A percentile compares a stretch with the other conserved stretches of the same genome.
phyloP scores from a whole-genome alignment of 116 monocot genomes.

The Posidonia oceanica region DNA sequence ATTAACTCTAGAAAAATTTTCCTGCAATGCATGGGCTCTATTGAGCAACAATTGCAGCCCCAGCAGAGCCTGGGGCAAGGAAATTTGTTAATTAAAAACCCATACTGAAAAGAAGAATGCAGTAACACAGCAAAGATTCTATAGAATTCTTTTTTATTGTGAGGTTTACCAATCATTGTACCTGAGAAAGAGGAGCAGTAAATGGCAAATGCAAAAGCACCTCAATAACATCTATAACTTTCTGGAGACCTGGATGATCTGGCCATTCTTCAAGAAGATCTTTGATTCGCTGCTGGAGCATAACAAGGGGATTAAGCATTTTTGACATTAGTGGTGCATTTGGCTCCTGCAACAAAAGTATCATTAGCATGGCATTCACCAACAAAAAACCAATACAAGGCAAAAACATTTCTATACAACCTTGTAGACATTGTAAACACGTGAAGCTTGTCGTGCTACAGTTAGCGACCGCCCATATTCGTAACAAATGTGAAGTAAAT shows the following conservation, averaged over 20 bases:
- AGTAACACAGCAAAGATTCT: slow-evolving; percentile 5
- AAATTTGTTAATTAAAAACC: background rate
- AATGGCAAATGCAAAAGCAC: slow-evolving; percentile 44
- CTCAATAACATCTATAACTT: slow-evolving; percentile 38
- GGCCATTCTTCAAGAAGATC: slow-evolving; percentile 56
- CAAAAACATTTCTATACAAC: slow-evolving; percentile 13
- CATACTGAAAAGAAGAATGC: background rate
- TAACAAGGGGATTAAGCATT: slow-evolving; percentile 59
- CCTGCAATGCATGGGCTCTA: slow-evolving; percentile 44
- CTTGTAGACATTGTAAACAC: slow-evolving; percentile 58
- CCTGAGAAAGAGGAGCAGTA: slow-evolving; percentile 63
- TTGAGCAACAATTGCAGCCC: slow-evolving; percentile 56
- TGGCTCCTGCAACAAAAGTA: slow-evolving; percentile 33
- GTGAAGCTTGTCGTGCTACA: background rate
- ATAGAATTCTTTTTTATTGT: background rate
- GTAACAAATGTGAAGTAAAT: slow-evolving; percentile 43
- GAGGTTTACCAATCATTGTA: slow-evolving; percentile 10
- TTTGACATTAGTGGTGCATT: slow-evolving; percentile 44
- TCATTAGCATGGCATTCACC: background rate
- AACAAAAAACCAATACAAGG: background rate
- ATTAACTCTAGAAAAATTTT: slow-evolving; percentile 42
- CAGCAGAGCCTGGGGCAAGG: slow-evolving; percentile 42
- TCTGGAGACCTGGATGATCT: slow-evolving; percentile 80
- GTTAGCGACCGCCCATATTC: slow-evolving; percentile 12
- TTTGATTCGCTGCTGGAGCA: slow-evolving; percentile 28